phyloP scores from a whole-genome alignment of 805 yeast species.

The Zygosaccharomyces gambellarensis region DNA sequence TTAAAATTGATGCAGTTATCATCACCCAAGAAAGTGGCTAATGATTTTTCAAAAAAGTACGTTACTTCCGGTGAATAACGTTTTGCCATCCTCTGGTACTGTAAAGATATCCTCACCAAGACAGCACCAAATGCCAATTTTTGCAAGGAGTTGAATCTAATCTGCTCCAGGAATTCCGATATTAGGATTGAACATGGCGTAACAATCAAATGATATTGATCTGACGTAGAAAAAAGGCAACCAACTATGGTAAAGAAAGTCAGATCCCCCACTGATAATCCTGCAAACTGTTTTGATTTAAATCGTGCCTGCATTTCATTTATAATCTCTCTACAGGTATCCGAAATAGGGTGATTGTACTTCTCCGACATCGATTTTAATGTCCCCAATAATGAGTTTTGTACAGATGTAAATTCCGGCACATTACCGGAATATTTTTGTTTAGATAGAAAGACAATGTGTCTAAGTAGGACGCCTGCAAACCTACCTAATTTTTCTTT shows the following conservation, averaged over 20 bases:
- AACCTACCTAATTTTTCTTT: conserved; percentile 65
- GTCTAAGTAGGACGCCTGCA: conserved; percentile 58
- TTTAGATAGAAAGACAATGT: conserved; percentile 48
- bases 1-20: conserved; percentile 12
- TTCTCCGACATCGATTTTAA: conserved; percentile 59
- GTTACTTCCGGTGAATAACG: conserved; percentile 77
- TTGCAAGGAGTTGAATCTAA: conserved; percentile 38
- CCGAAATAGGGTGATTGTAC: conserved; percentile 60
- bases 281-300: conserved; percentile 36
- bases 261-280: conserved; percentile 46
- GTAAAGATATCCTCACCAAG: conserved; percentile 57
- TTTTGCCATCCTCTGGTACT: conserved; percentile 76
- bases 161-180: conserved; percentile 61
- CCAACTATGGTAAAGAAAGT: conserved; percentile 70
- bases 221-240: conserved; percentile 83
- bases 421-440: conserved; percentile 34
- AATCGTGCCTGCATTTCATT: conserved; percentile 52
- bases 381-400: conserved; percentile 42
- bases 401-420: conserved; percentile 34
- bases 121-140: conserved; percentile 57
- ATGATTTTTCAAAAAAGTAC: conserved; percentile 50
- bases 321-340: conserved; percentile 54
- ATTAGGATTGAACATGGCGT: conserved; percentile 77
- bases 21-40: conserved; percentile 37
- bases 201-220: conserved; percentile 85